A percentile compares a stretch with the other conserved stretches of the same genome.
phyloP scores from a whole-genome alignment of 2,329 filamentous ascomycete genomes.

The Botryotinia convoluta region DNA sequence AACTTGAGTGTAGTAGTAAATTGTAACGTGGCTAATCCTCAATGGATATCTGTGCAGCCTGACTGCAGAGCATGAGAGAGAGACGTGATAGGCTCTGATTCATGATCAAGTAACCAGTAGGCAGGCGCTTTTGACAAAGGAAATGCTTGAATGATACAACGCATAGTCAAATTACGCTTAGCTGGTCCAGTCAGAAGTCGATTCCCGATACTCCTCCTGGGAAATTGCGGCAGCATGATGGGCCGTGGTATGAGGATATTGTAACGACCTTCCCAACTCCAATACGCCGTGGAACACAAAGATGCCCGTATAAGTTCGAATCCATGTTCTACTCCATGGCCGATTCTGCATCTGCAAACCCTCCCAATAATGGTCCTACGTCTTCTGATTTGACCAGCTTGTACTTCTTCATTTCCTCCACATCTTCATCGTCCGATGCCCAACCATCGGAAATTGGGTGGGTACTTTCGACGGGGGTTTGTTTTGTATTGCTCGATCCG shows the following conservation, averaged over 20 bases:
- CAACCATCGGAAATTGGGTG: constrained; percentile 43
- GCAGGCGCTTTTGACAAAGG: constrained; percentile 37
- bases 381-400: constrained; percentile 37
- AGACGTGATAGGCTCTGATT: constrained; percentile 37
- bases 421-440: constrained; percentile 41
- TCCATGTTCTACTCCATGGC: constrained; percentile 35
- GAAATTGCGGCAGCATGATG: constrained; percentile 28
- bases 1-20: constrained; percentile 33
- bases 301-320: constrained; percentile 24
- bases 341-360: constrained; percentile 38
- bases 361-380: constrained; percentile 38
- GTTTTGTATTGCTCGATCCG: constrained; percentile 40
- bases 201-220: constrained; percentile 32
- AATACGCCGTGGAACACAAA: constrained; percentile 35
- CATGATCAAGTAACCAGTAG: constrained; percentile 36
- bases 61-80: constrained; percentile 35
- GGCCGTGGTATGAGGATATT: constrained; percentile 34
- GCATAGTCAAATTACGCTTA: constrained; percentile 38
- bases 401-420: constrained; percentile 34
- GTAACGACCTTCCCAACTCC: constrained; percentile 33
- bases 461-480: constrained; percentile 34
- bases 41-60: constrained; percentile 38
- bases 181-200: constrained; percentile 37
- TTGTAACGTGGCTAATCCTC: constrained; percentile 38
- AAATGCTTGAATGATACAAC: constrained; percentile 40